Evolutionary conservation across 2,329 filamentous ascomycete genomes (phyloP).

Genomic region (Beauveria sp.): DNA sequence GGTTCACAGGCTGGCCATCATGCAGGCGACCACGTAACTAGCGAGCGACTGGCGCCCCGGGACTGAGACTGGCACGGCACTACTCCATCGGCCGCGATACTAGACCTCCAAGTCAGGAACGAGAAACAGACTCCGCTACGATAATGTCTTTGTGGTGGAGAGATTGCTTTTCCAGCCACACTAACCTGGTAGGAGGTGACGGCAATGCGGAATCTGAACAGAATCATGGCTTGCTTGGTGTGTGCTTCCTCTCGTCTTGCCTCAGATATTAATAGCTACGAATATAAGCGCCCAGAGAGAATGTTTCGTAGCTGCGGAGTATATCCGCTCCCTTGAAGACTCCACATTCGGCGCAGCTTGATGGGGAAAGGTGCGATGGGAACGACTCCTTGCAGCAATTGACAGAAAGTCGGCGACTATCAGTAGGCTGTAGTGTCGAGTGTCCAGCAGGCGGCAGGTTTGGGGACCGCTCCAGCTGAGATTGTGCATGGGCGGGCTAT

Average conservation of each 20-base stretch:
- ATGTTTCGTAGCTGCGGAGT: conserved; percentile 7
- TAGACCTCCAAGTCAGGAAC: conserved; percentile 5
- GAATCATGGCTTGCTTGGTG: neutral
- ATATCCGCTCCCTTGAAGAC: neutral
- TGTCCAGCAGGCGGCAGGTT: neutral
- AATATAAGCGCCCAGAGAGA: neutral
- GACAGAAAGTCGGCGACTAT: neutral
- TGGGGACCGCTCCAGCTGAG: neutral
- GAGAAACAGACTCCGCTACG: conserved; percentile 4
- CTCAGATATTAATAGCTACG: conserved; percentile 7
- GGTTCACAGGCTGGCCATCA: neutral
- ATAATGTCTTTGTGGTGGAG: neutral
- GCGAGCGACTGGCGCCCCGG: neutral
- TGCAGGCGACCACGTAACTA: neutral
- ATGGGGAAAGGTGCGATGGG: neutral
- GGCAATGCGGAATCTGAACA: neutral
- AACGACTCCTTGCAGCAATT: neutral
- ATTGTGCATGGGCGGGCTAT: too few relatives aligned
- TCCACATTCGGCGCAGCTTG: neutral
- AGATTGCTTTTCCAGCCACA: neutral
- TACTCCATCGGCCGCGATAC: neutral
- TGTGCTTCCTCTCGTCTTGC: neutral
- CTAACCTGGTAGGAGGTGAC: neutral
- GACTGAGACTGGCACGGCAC: neutral
- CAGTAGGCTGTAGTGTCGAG: neutral